Evolutionary conservation across 192 early-diverging fungal species (phyloP), one percentile per base, ranked within the genome.

Genomic region (Coemansia sp.): DNA sequence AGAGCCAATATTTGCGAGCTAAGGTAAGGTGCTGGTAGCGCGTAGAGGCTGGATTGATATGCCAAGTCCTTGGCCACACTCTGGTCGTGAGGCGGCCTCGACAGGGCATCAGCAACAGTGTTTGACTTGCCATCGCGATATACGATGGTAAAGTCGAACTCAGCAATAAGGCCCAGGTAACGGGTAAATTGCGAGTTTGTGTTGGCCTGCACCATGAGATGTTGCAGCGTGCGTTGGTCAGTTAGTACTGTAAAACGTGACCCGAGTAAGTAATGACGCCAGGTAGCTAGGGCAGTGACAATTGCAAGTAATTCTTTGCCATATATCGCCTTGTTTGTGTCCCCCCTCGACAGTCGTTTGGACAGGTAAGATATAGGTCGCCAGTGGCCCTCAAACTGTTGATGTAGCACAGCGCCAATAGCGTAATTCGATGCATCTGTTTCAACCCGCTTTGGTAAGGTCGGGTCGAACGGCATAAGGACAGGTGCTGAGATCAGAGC

Each of bases 21-120:
- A 15, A 0, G 39, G 9, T 13, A 40, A 9, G n/a, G n/a, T n/a
- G n/a, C n/a, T n/a, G n/a, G n/a, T n/a, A n/a, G n/a, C 30, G 30
- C 8, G 30, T 33, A 8, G 30, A 10, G 41, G 12, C 17, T 10
- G 12, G 12, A 4, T 43, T 43, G 41, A 3, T 5, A 45, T 7
- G n/a, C 21, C 33, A 8, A 19, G 8, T 46, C 45, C 18, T 18
- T 24, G 10, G 4, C 6, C 11, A 19, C 11, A 8, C 10, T 12
- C 46, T 19, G 19, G 3, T 23, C 5, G 19, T 12, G 4, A 8
- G 50, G 27, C n/a, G 40, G 60, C 30, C 50, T 39, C 2, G 60
- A 62, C 44, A 62, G 40, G 1, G 60, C 60, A 39, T 63, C 61
- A 2, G 61, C 61, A 3, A 47, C 42, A 4, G 15, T 42, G 40